A percentile compares a stretch with the other conserved stretches of the same genome.
These are phyloP conservation scores for Hericium coralloides DNA, from an alignment of 768 basidiomycete genomes.

Conservation along the genomic window DNA sequence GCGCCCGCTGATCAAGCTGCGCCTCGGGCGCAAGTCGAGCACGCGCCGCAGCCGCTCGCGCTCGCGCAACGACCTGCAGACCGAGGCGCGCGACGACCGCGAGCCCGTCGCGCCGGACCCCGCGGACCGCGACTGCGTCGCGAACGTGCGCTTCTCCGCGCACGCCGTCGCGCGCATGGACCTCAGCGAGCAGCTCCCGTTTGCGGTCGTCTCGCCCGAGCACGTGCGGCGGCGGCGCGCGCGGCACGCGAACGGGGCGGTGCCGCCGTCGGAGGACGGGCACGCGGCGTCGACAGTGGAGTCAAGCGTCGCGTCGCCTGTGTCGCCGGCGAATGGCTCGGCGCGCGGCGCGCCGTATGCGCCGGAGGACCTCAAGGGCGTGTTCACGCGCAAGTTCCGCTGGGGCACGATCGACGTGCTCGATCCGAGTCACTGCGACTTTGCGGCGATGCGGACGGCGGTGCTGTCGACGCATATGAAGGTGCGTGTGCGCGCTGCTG, in stretches of 20 bases:
- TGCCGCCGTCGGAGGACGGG: conserved; percentile 35
- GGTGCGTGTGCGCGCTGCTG: conserved; percentile 29
- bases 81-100: conserved; percentile 43
- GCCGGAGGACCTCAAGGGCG: conserved; percentile 62
- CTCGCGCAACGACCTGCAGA: conserved; percentile 62
- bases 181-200: conserved; percentile 55
- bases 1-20: conserved; percentile 73
- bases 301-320: conserved; percentile 24
- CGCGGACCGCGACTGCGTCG: conserved; percentile 58
- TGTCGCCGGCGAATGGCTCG: conserved; percentile 13
- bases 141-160: conserved; percentile 72
- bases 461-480: conserved; percentile 81
- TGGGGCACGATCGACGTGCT: conserved; percentile 90
- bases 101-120: conserved; percentile 49
- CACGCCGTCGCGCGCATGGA: conserved; percentile 53
- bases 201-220: conserved; percentile 76
- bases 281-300: conserved; percentile 27
- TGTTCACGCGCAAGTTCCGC: conserved; percentile 70
- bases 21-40: conserved; percentile 35
- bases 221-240: conserved; percentile 30
- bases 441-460: conserved; percentile 74
- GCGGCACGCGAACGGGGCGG: conserved; percentile 12
- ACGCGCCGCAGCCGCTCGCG: conserved; percentile 53
- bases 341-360: conserved; percentile 33
- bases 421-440: conserved; percentile 82